Evolutionary conservation across 192 early-diverging fungal genomes (phyloP).

Genomic region (Coemansia sp.): DNA sequence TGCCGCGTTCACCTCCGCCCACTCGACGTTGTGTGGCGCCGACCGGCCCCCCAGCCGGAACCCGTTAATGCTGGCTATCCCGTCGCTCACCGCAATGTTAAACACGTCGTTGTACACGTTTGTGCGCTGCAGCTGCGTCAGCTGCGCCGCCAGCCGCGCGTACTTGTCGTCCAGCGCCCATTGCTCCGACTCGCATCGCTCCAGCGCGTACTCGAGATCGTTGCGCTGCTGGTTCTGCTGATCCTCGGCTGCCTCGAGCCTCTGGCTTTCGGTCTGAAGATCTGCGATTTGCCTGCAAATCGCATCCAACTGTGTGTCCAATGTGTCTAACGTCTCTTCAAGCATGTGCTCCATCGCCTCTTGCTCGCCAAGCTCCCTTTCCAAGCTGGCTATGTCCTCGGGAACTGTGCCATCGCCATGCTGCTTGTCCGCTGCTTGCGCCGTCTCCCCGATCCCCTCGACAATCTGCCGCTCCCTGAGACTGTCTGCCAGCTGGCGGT

Average conservation of each 20-base stretch:
- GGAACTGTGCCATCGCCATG: slow-evolving; percentile 22
- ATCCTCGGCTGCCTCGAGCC: slow-evolving; percentile 47
- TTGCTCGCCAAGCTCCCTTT: slow-evolving; percentile 59
- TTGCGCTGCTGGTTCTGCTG: slow-evolving; percentile 72
- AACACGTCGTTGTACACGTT: slow-evolving; percentile 97
- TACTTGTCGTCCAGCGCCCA: slow-evolving; percentile 79
- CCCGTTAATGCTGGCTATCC: slow-evolving; percentile 93
- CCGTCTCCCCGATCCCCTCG: slow-evolving; percentile 66
- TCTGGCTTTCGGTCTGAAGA: slow-evolving; percentile 55
- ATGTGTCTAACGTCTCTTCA: slow-evolving; percentile 44
- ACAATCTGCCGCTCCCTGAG: slow-evolving; percentile 77
- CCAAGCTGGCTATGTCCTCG: slow-evolving; percentile 56
- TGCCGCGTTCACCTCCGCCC: slow-evolving; percentile 96
- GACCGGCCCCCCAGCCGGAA: slow-evolving; percentile 82
- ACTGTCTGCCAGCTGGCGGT: slow-evolving; percentile 70
- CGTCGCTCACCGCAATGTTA: slow-evolving; percentile 81
- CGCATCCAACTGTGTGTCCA: slow-evolving; percentile 52
- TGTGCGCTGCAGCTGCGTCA: slow-evolving; percentile 85
- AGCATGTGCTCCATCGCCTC: slow-evolving; percentile 52
- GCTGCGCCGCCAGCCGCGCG: slow-evolving; percentile 73
- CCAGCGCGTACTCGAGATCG: slow-evolving; percentile 64
- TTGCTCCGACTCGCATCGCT: slow-evolving; percentile 71
- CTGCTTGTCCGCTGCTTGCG: slow-evolving; percentile 45
- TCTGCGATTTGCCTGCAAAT: slow-evolving; percentile 48
- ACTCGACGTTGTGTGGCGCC: slow-evolving; percentile 79